These are phyloP conservation scores for Aspergillus neotritici DNA, from an alignment of 2,329 filamentous ascomycete species.

Conservation along the genomic window DNA sequence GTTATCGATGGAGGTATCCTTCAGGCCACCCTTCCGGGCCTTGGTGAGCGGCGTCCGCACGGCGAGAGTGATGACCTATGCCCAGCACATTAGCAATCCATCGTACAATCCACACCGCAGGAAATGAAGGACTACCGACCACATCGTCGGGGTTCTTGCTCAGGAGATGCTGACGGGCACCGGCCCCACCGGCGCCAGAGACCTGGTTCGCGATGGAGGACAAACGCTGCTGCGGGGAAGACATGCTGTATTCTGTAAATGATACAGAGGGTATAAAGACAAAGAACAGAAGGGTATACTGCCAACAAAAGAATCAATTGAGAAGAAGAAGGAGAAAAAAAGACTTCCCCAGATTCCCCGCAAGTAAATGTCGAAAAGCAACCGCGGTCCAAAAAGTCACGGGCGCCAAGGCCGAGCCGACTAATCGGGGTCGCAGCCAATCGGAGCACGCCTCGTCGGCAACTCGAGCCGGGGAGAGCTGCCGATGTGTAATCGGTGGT, in stretches of 20 bases:
- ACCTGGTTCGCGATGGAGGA: conserved; percentile 40
- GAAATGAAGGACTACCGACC: conserved; percentile 23
- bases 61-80: conserved; percentile 38
- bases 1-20: conserved; percentile 34
- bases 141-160: conserved; percentile 36
- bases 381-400: conserved; percentile 6
- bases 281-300: too few species aligned
- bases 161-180: conserved; percentile 28
- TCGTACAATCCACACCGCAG: neutral
- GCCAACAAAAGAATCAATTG: too few species aligned
- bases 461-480: too few species aligned
- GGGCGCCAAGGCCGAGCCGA: conserved; percentile 9
- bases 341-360: neutral
- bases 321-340: neutral
- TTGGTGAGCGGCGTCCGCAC: conserved; percentile 37
- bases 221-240: conserved; percentile 35
- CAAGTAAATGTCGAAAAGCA: neutral
- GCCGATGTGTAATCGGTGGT: too few species aligned
- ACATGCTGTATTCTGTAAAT: conserved; percentile 22
- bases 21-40: conserved; percentile 37
- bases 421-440: conserved; percentile 1
- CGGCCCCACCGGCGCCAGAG: conserved; percentile 21
- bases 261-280: too few species aligned
- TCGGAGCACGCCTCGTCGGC: neutral
- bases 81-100: neutral